Conservation (phyloP, 2,329 filamentous ascomycete genomes). For the Leptosphaerulina australis region DNA sequence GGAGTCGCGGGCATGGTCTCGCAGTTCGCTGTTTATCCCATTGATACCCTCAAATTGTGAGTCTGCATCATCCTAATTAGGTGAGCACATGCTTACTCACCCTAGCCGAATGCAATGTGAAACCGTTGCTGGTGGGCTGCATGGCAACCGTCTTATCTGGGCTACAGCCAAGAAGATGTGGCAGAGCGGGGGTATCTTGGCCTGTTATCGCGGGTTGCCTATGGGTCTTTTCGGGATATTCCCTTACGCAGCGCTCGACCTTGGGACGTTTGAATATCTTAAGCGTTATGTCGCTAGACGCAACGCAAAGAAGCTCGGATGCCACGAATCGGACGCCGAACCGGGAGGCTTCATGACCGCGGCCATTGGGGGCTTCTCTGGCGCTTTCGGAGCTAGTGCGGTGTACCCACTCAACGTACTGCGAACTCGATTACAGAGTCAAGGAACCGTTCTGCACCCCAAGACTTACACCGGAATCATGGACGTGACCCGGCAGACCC, state of each 20-base stretch:
- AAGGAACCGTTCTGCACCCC: conserved; percentile 90
- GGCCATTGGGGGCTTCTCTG: conserved; percentile 86
- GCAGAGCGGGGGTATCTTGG: conserved; percentile 71
- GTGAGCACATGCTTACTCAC: conserved; percentile 1
- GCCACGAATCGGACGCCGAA: conserved; percentile 78
- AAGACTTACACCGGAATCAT: conserved; percentile 88
- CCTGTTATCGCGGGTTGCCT: conserved; percentile 89
- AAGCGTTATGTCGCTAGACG: conserved; percentile 75
- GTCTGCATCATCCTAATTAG: conserved; percentile 27
- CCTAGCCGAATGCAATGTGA: conserved; percentile 84
- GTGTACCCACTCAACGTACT: conserved; percentile 96
- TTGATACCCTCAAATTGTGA: conserved; percentile 80
- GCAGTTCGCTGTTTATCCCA: conserved; percentile 94
- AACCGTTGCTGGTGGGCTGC: conserved; percentile 82
- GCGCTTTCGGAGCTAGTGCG: conserved; percentile 87
- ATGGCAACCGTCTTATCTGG: conserved; percentile 80
- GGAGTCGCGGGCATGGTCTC: conserved; percentile 90
- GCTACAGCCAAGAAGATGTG: conserved; percentile 89
- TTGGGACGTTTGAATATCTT: conserved; percentile 92
- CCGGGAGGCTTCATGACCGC: conserved; percentile 85
- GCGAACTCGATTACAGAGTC: conserved; percentile 88
- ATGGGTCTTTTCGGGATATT: conserved; percentile 97
- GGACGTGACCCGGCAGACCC: conserved; percentile 84
- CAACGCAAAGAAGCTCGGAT: conserved; percentile 70
- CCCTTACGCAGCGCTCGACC: conserved; percentile 94